Percentiles rank a stretch among this genome's conserved stretches.
phyloP scores from a whole-genome alignment of 2,329 filamentous ascomycete genomes.

The Aschersonia sp. region DNA sequence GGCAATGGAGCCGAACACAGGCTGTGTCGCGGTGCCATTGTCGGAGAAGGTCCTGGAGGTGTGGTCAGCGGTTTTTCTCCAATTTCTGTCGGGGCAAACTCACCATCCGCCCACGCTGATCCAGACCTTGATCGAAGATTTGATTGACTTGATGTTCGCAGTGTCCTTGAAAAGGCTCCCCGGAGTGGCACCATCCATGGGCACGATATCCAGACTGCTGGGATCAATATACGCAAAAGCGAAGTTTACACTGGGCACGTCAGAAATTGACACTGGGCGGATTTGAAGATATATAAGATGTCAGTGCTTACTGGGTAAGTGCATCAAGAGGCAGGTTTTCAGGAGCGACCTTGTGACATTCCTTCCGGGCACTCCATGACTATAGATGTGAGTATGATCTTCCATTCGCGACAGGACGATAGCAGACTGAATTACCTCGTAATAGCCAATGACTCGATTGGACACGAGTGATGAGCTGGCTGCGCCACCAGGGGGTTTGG shows the following conservation, averaged over 20 bases:
- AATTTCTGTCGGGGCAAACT: not conserved
- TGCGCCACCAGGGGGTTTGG: not conserved
- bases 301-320: not conserved
- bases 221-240: conserved; percentile 12
- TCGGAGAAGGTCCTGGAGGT: conserved; percentile 13
- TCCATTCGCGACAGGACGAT: not conserved
- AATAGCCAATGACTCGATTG: conserved; percentile 7
- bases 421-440: conserved; percentile 2
- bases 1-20: conserved; percentile 16
- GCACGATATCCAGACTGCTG: conserved; percentile 7
- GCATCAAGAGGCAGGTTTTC: not conserved
- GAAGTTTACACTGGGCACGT: conserved; percentile 8
- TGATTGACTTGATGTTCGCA: conserved; percentile 7
- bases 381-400: not conserved
- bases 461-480: not conserved
- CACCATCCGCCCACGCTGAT: conserved; percentile 20
- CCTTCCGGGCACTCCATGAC: conserved; percentile 2
- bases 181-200: conserved; percentile 8
- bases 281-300: not conserved
- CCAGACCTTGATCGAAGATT: conserved; percentile 13
- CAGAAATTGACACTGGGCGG: not conserved
- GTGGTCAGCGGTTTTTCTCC: not conserved
- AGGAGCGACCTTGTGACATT: not conserved
- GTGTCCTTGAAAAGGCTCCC: not conserved
- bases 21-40: conserved; percentile 7